A percentile compares a stretch with the other conserved stretches of the same genome.
phyloP scores from a whole-genome alignment of 2,329 filamentous ascomycete genomes.

The Dactylellina haptotyla region DNA sequence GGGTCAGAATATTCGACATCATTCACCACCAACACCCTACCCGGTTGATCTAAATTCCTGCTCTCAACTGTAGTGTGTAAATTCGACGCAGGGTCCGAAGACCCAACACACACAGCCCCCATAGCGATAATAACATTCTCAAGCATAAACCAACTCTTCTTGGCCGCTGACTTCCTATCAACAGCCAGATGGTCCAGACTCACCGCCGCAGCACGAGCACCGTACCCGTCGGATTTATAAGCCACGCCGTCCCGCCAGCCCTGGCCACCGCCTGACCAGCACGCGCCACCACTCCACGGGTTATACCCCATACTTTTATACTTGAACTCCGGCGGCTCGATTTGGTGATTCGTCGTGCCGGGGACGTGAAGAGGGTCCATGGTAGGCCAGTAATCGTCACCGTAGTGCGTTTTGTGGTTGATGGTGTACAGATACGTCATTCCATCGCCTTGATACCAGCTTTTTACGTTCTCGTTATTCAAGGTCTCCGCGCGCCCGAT shows the following conservation, averaged over 20 bases:
- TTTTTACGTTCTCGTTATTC: conserved; percentile 27
- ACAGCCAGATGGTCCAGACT: conserved; percentile 38
- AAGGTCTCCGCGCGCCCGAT: conserved; percentile 33
- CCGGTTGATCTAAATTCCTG: conserved; percentile 25
- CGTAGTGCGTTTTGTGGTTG: conserved; percentile 43
- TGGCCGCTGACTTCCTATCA: conserved; percentile 31
- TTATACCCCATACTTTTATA: conserved; percentile 48
- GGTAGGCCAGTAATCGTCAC: conserved; percentile 52
- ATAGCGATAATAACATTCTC: conserved; percentile 42
- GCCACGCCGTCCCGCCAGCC: conserved; percentile 15
- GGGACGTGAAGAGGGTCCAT: conserved; percentile 54
- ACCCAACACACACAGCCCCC: conserved; percentile 22
- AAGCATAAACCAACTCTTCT: conserved; percentile 52
- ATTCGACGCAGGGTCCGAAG: not conserved
- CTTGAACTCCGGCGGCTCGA: not conserved
- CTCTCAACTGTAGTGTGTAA: conserved; percentile 46
- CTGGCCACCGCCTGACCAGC: conserved; percentile 43
- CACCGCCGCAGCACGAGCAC: conserved; percentile 23
- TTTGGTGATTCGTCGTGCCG: conserved; percentile 43
- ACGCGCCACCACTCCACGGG: conserved; percentile 45
- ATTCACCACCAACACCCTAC: conserved; percentile 12
- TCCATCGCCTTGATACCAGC: conserved; percentile 53
- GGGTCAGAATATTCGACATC: conserved; percentile 3
- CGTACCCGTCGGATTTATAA: conserved; percentile 11
- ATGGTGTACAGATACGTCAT: conserved; percentile 52